Evolutionary conservation across 2,329 filamentous ascomycete species (phyloP).

Genomic region (Simplicillium sp.): DNA sequence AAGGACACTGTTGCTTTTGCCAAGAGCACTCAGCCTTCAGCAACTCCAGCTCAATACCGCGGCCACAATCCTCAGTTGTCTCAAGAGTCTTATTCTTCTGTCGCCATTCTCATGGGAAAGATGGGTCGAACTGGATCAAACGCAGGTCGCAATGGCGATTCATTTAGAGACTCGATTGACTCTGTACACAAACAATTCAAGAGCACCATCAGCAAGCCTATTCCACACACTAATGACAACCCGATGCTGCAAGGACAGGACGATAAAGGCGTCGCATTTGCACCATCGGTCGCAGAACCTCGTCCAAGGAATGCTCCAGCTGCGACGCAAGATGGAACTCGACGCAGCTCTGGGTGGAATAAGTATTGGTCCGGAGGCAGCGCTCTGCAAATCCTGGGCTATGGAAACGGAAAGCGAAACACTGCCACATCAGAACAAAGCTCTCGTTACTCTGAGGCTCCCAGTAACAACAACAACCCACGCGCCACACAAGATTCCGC

Average conservation of each 20-base stretch:
- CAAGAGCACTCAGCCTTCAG: constrained; percentile 27
- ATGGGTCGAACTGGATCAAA: constrained; percentile 35
- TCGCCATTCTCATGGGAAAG: constrained; percentile 59
- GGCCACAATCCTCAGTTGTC: constrained; percentile 45
- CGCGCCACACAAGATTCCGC: constrained; percentile 57
- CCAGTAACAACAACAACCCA: constrained; percentile 22
- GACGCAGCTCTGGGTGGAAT: constrained; percentile 67
- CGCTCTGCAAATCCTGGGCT: constrained; percentile 54
- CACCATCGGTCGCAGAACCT: constrained; percentile 21
- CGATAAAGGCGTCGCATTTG: constrained; percentile 30
- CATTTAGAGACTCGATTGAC: constrained; percentile 35
- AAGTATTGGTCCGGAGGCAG: constrained; percentile 69
- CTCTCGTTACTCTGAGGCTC: constrained; percentile 41
- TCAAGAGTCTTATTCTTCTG: constrained; percentile 49
- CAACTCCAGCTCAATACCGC: constrained; percentile 28
- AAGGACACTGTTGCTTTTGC: constrained; percentile 44
- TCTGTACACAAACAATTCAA: constrained; percentile 56
- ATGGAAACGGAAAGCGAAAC: constrained; percentile 37
- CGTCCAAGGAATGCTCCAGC: constrained; percentile 22
- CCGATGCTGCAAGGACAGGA: constrained; percentile 26
- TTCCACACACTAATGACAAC: constrained; percentile 32
- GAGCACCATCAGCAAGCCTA: constrained; percentile 51
- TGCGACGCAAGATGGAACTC: constrained; percentile 31
- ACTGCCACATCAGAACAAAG: constrained; percentile 47
- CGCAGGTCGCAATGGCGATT: constrained; percentile 43